These are phyloP conservation scores for Sordariomycetes sp. DNA, from an alignment of 2,329 filamentous ascomycete genomes.

Conservation along the genomic window DNA sequence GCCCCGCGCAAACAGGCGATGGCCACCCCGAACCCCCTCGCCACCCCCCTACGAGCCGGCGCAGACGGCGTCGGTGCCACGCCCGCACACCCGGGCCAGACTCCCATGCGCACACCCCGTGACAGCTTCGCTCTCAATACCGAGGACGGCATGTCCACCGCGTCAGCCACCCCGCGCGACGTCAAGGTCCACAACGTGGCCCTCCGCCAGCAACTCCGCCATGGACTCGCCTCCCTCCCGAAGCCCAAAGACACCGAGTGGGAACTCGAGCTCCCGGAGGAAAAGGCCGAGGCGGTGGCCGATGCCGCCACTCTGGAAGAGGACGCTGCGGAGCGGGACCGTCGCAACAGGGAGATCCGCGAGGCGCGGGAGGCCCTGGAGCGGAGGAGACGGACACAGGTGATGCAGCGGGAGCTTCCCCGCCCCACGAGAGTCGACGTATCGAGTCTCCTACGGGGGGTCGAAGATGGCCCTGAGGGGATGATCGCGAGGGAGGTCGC, in stretches of 20 bases:
- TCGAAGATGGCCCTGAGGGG: slow-evolving; percentile 50
- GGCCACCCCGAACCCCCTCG: slow-evolving; percentile 91
- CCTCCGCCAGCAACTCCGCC: slow-evolving; percentile 56
- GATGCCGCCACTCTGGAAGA: slow-evolving; percentile 38
- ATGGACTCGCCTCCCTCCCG: slow-evolving; percentile 70
- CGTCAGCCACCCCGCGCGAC: slow-evolving; percentile 68
- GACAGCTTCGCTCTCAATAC: slow-evolving; percentile 80
- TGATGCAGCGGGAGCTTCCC: slow-evolving; percentile 78
- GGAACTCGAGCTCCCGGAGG: slow-evolving; percentile 86
- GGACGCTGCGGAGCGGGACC: slow-evolving; percentile 63
- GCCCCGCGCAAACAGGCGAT: slow-evolving; percentile 70
- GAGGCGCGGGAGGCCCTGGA: slow-evolving; percentile 69
- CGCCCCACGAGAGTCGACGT: slow-evolving; percentile 66
- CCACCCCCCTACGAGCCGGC: slow-evolving; percentile 68
- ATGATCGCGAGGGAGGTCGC: slow-evolving; percentile 71
- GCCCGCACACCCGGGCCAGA: slow-evolving; percentile 60
- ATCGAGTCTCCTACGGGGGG: slow-evolving; percentile 41
- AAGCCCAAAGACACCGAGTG: slow-evolving; percentile 90
- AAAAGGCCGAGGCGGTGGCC: slow-evolving; percentile 38
- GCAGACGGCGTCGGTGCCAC: slow-evolving; percentile 57
- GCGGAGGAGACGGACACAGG: slow-evolving; percentile 74
- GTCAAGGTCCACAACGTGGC: slow-evolving; percentile 60
- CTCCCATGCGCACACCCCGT: slow-evolving; percentile 76
- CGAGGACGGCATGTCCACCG: slow-evolving; percentile 54
- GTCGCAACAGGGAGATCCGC: slow-evolving; percentile 60